These are phyloP conservation scores for Xylariaceae sp. DNA, from an alignment of 2,329 filamentous ascomycete species.

Conservation along the genomic window DNA sequence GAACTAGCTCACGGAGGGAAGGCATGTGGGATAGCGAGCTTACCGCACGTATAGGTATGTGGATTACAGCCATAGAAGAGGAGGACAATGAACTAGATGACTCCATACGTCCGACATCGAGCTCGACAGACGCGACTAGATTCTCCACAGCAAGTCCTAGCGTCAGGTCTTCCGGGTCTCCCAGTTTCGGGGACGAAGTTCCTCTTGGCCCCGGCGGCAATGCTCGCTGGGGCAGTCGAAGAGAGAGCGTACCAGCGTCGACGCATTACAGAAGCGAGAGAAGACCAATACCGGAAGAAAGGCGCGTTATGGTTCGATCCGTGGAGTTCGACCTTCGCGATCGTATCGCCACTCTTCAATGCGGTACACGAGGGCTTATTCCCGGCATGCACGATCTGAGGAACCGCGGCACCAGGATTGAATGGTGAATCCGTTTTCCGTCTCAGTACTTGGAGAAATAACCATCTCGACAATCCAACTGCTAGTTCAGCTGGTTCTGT, in stretches of 20 bases:
- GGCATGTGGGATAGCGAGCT: slow-evolving; percentile 71
- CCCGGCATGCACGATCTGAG: slow-evolving; percentile 51
- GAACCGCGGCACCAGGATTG: slow-evolving; percentile 48
- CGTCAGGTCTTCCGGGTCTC: slow-evolving; percentile 31
- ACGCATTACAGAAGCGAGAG: slow-evolving; percentile 25
- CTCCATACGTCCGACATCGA: slow-evolving; percentile 33
- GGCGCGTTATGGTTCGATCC: slow-evolving; percentile 57
- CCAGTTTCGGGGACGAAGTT: slow-evolving; percentile 40
- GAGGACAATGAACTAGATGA: slow-evolving; percentile 40
- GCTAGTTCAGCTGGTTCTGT: slow-evolving; percentile 4
- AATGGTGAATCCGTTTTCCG: slow-evolving; percentile 44
- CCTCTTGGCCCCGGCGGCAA: slow-evolving; percentile 49
- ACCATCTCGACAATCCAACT: background rate
- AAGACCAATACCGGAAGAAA: slow-evolving; percentile 52
- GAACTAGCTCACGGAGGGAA: slow-evolving; percentile 63
- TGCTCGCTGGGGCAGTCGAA: slow-evolving; percentile 43
- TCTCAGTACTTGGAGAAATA: background rate
- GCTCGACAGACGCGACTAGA: slow-evolving; percentile 32
- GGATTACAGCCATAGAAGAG: slow-evolving; percentile 60
- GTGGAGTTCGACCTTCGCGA: slow-evolving; percentile 60
- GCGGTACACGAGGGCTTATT: slow-evolving; percentile 57
- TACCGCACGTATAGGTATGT: slow-evolving; percentile 56
- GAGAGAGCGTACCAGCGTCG: slow-evolving; percentile 26
- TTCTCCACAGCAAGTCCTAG: slow-evolving; percentile 29
- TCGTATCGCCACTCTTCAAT: slow-evolving; percentile 52